Evolutionary conservation across 179 eudicot genomes (phyloP).

Genomic region (Patellifolia procumbens): DNA sequence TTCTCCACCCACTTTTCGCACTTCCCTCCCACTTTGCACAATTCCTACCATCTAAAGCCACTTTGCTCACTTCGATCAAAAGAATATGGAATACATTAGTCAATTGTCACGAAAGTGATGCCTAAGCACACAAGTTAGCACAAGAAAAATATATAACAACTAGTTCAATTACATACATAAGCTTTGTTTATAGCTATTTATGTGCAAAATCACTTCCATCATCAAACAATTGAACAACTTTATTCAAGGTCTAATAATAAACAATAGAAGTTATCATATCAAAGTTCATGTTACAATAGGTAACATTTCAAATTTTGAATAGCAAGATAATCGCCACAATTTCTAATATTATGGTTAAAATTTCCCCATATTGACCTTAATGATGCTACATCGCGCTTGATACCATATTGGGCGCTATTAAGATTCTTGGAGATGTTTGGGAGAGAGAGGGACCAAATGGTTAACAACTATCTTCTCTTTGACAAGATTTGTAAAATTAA

Average conservation of each 20-base stretch:
- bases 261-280: too few species aligned
- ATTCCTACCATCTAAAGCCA: too few species aligned
- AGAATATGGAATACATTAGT: not conserved
- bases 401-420: too few species aligned
- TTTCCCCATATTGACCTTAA: not conserved
- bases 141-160: not conserved
- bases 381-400: too few species aligned
- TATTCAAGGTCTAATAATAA: not conserved
- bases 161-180: not conserved
- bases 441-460: too few species aligned
- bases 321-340: not conserved
- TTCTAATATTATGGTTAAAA: not conserved
- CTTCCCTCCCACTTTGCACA: too few species aligned
- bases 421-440: too few species aligned
- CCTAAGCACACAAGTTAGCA: not conserved
- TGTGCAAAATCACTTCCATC: not conserved
- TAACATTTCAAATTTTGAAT: not conserved
- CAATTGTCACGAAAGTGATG: not conserved
- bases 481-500: too few species aligned
- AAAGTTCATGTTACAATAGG: too few species aligned
- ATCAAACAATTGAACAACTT: not conserved
- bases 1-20: too few species aligned
- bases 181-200: not conserved
- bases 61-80: too few species aligned
- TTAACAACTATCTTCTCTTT: too few species aligned